Conservation (phyloP, 768 basidiomycete genomes). For the Lactifluus piperatus region DNA sequence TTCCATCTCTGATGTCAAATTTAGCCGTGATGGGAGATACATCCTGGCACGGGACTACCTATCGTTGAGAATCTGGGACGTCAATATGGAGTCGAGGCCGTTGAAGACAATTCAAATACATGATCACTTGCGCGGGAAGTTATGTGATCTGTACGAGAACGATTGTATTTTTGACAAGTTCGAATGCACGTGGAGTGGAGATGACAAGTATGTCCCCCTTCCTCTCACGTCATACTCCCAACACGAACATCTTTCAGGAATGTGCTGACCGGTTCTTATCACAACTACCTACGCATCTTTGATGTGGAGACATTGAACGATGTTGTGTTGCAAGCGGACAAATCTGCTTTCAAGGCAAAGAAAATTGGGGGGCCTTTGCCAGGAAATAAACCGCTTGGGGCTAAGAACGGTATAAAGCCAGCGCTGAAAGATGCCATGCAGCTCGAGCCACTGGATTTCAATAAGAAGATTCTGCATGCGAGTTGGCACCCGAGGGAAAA, state of each 20-base stretch:
- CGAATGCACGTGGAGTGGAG: conserved; percentile 96
- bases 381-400: conserved; percentile 47
- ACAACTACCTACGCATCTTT: conserved; percentile 99
- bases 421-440: conserved; percentile 85
- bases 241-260: conserved; percentile 45
- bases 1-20: conserved; percentile 98
- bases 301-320: conserved; percentile 81
- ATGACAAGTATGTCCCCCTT: conserved; percentile 75
- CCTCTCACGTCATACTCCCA: not conserved
- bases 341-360: conserved; percentile 98
- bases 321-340: conserved; percentile 94
- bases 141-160: conserved; percentile 98
- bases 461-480: conserved; percentile 94
- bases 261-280: conserved; percentile 98
- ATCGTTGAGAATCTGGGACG: conserved; percentile 98
- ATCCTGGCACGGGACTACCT: conserved; percentile 96
- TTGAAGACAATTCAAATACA: conserved; percentile 98
- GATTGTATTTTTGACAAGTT: conserved; percentile 99
- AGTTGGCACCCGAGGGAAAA: conserved; percentile 99
- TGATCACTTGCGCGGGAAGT: conserved; percentile 92
- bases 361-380: conserved; percentile 86
- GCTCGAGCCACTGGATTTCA: conserved; percentile 79
- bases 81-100: conserved; percentile 97
- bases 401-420: conserved; percentile 70
- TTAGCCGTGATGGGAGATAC: conserved; percentile 94